These are phyloP conservation scores for Lipomyces anomalus DNA, from an alignment of 805 yeast species.

Conservation along the genomic window DNA sequence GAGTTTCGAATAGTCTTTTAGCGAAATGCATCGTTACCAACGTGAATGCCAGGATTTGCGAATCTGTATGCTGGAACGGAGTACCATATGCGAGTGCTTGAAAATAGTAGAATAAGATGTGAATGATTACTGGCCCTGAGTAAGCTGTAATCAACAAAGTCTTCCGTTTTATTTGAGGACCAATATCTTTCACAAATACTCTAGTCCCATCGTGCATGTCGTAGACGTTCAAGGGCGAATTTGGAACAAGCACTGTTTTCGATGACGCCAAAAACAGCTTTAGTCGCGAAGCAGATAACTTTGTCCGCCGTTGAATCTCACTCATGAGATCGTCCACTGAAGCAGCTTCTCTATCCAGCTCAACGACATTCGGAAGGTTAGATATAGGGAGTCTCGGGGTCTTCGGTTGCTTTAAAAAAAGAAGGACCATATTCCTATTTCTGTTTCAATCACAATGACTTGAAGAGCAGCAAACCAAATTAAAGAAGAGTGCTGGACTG, in stretches of 20 bases:
- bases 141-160: constrained; percentile 81
- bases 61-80: constrained; percentile 39
- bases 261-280: constrained; percentile 12
- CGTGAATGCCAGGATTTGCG: constrained; percentile 50
- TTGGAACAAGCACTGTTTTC: constrained; percentile 11
- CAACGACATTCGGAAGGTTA: constrained; percentile 14
- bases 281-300: constrained; percentile 11
- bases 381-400: constrained; percentile 10
- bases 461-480: too few relatives aligned
- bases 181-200: constrained; percentile 15
- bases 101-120: constrained; percentile 56
- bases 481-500: too few relatives aligned
- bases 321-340: constrained; percentile 15
- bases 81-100: constrained; percentile 35
- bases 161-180: constrained; percentile 84
- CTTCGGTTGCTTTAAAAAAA: constrained; percentile 14
- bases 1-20: constrained; percentile 83
- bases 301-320: constrained; percentile 12
- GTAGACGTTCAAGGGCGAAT: constrained; percentile 14
- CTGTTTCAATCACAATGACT: too few relatives aligned
- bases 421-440: too few relatives aligned
- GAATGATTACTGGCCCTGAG: constrained; percentile 82
- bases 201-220: constrained; percentile 21
- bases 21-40: constrained; percentile 67
- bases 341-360: constrained; percentile 17